Evolutionary conservation across 306 rosid species (phyloP).

Genomic region (Carpinus fangiana): DNA sequence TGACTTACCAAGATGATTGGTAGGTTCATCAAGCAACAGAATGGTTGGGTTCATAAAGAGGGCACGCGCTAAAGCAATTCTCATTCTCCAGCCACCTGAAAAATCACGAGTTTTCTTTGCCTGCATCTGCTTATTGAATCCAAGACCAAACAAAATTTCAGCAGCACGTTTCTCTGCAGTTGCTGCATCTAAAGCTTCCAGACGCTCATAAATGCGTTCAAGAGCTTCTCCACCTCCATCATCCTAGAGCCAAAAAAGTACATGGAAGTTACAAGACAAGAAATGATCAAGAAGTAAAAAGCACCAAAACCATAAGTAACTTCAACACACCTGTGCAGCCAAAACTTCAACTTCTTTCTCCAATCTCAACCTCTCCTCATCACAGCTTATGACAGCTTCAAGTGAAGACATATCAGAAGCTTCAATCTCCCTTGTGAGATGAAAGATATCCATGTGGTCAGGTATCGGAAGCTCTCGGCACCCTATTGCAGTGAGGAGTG

Average conservation of each 20-base stretch:
- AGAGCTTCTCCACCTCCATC: constrained; percentile 97
- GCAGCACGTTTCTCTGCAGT: constrained; percentile 99
- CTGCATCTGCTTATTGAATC: constrained; percentile 93
- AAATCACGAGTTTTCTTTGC: constrained; percentile 87
- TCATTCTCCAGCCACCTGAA: constrained; percentile 99
- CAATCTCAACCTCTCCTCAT: constrained; percentile 86
- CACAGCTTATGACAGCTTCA: constrained; percentile 90
- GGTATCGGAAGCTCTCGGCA: constrained; percentile 92
- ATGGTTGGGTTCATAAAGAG: constrained; percentile 93
- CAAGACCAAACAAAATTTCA: constrained; percentile 91
- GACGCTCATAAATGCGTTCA: constrained; percentile 84
- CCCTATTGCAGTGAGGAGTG: constrained; percentile 84
- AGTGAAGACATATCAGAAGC: constrained; percentile 96
- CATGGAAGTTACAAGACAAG: not conserved
- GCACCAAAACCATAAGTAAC: not conserved
- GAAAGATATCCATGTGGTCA: constrained; percentile 94
- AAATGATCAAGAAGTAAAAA: not conserved
- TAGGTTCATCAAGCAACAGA: constrained; percentile 94
- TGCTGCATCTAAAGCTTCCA: constrained; percentile 90
- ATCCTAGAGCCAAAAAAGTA: constrained; percentile 48
- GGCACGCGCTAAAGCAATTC: constrained; percentile 96
- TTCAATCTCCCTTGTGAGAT: constrained; percentile 88
- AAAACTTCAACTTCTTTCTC: constrained; percentile 87
- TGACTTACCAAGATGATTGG: constrained; percentile 88
- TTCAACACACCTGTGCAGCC: constrained; percentile 69